phyloP scores from a whole-genome alignment of 257 asterid genomes.

The Euphrasia confusa region DNA sequence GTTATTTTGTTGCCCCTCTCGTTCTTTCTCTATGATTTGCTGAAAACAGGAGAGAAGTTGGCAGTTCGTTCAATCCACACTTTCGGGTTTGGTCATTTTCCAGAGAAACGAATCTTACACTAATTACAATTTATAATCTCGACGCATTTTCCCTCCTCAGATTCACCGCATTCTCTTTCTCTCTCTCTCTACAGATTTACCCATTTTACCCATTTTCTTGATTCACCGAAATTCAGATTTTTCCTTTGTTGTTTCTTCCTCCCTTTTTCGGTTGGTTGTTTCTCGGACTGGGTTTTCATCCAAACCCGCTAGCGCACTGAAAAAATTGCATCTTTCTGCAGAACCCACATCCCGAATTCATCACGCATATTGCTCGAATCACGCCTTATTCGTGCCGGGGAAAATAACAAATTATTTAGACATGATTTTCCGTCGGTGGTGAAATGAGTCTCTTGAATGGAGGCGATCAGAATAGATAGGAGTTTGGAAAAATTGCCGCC shows the following conservation, averaged over 20 bases:
- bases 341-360: conserved; percentile 26
- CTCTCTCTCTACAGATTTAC: conserved; percentile 25
- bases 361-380: not conserved
- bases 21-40: not conserved
- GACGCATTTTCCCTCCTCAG: conserved; percentile 35
- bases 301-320: conserved; percentile 23
- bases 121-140: conserved; percentile 26
- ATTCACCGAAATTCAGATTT: conserved; percentile 10
- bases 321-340: conserved; percentile 30
- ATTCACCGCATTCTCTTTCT: conserved; percentile 32
- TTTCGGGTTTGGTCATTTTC: conserved; percentile 6
- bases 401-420: conserved; percentile 21
- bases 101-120: conserved; percentile 5
- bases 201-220: conserved; percentile 10
- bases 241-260: not conserved
- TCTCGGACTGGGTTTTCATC: conserved; percentile 21
- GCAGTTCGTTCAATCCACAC: conserved; percentile 23
- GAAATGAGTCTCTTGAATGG: conserved; percentile 49
- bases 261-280: not conserved
- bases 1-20: not conserved
- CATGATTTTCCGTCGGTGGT: conserved; percentile 48
- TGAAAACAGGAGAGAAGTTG: conserved; percentile 19
- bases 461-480: conserved; percentile 48
- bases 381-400: conserved; percentile 8
- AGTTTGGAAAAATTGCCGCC: conserved; percentile 40